Evolutionary conservation across 768 basidiomycete genomes (phyloP).

Genomic region (Macrolepiota dolichaula): DNA sequence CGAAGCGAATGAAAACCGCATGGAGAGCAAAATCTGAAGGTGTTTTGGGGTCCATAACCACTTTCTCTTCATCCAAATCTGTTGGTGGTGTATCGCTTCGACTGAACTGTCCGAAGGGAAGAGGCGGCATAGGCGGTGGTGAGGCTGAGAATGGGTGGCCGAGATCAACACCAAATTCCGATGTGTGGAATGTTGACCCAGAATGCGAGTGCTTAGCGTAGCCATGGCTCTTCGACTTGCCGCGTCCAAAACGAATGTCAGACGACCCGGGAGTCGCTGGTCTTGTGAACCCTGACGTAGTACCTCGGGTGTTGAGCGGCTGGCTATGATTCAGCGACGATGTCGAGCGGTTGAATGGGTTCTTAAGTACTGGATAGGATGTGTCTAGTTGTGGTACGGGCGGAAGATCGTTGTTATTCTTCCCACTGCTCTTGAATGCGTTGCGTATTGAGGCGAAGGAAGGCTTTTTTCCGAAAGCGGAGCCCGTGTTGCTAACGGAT

Average conservation of each 20-base stretch:
- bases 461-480: conserved; percentile 74
- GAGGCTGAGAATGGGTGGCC: conserved; percentile 53
- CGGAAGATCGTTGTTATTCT: conserved; percentile 40
- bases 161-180: conserved; percentile 71
- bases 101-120: conserved; percentile 53
- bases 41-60: conserved; percentile 69
- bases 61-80: conserved; percentile 66
- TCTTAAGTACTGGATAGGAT: conserved; percentile 71
- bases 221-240: conserved; percentile 54
- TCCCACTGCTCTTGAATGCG: conserved; percentile 75
- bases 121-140: conserved; percentile 77
- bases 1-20: conserved; percentile 86
- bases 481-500: conserved; percentile 55
- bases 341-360: conserved; percentile 79
- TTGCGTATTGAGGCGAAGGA: conserved; percentile 87
- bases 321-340: conserved; percentile 64
- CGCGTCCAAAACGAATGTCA: conserved; percentile 33
- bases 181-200: conserved; percentile 67
- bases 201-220: conserved; percentile 73
- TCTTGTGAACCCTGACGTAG: conserved; percentile 39
- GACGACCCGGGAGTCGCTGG: conserved; percentile 60
- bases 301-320: conserved; percentile 29
- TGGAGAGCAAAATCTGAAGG: conserved; percentile 88
- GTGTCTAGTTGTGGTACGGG: conserved; percentile 72
- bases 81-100: conserved; percentile 51